phyloP scores from a whole-genome alignment of 2,329 filamentous ascomycete species.

The Colletotrichum coccodes region DNA sequence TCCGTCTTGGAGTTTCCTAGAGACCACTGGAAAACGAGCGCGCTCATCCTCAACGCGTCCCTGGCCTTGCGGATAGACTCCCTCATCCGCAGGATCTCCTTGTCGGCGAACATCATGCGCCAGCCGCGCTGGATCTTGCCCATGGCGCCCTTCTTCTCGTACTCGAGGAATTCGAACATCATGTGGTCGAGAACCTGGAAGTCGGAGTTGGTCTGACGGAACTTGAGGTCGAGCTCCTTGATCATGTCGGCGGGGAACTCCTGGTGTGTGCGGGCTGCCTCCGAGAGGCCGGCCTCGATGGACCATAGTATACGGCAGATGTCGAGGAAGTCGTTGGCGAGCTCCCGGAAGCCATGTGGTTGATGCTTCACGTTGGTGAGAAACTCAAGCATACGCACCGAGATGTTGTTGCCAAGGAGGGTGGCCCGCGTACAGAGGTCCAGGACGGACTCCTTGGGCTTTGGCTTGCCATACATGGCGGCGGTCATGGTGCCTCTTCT shows the following conservation, averaged over 20 bases:
- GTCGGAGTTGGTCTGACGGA: constrained; percentile 68
- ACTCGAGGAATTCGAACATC: constrained; percentile 69
- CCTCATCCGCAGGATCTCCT: constrained; percentile 70
- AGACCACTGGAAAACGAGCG: constrained; percentile 73
- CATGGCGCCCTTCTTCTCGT: constrained; percentile 70
- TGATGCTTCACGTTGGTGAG: constrained; percentile 65
- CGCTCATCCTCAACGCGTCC: constrained; percentile 71
- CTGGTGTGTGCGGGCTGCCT: constrained; percentile 60
- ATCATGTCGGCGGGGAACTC: constrained; percentile 69
- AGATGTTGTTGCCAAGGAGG: constrained; percentile 69
- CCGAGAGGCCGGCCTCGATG: constrained; percentile 73
- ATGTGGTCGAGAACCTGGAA: constrained; percentile 73
- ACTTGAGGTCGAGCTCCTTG: constrained; percentile 72
- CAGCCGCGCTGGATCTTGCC: constrained; percentile 70
- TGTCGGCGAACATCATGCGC: constrained; percentile 71
- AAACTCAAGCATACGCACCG: constrained; percentile 73
- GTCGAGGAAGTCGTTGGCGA: constrained; percentile 75
- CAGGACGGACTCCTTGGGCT: constrained; percentile 44
- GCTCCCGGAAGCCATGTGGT: constrained; percentile 64
- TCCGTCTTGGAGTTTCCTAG: constrained; percentile 68
- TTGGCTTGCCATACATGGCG: constrained; percentile 23
- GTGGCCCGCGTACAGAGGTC: constrained; percentile 69
- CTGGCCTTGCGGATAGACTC: constrained; percentile 65
- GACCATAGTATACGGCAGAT: constrained; percentile 73
- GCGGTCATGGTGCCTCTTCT: constrained; percentile 15